Evolutionary conservation across 2,329 filamentous ascomycete species (phyloP).

Genomic region (Paracoccidioides brasiliensis): DNA sequence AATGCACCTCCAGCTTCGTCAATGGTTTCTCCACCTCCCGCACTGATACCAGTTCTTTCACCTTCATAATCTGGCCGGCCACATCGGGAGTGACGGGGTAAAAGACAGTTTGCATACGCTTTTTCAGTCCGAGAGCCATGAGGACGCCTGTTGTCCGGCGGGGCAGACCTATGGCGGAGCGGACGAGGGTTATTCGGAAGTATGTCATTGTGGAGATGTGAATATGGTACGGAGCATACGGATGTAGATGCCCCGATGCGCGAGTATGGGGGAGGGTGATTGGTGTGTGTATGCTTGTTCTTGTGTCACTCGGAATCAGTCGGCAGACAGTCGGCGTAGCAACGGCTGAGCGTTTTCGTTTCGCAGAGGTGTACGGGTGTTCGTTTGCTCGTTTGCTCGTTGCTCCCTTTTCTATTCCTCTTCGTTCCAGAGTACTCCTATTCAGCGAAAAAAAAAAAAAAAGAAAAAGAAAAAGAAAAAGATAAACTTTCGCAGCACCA

Average conservation of each 20-base stretch:
- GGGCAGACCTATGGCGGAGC: slow-evolving; percentile 80
- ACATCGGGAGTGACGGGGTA: slow-evolving; percentile 68
- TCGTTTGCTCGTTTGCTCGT: background rate
- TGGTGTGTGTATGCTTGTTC: background rate
- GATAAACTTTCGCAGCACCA: too few species aligned
- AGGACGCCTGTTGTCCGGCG: slow-evolving; percentile 67
- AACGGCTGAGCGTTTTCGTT: background rate
- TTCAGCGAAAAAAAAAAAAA: background rate
- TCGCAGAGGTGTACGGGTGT: background rate
- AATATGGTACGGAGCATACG: background rate
- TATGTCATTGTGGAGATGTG: slow-evolving; percentile 46
- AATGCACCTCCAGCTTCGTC: slow-evolving; percentile 56
- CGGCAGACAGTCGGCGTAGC: background rate
- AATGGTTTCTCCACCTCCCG: slow-evolving; percentile 57
- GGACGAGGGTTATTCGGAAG: slow-evolving; percentile 85
- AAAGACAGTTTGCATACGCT: slow-evolving; percentile 77
- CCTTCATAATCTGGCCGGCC: slow-evolving; percentile 82
- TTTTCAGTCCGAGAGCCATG: slow-evolving; percentile 69
- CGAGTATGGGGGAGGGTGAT: slow-evolving; percentile 1
- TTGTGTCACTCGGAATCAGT: background rate
- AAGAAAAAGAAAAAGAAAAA: too few species aligned
- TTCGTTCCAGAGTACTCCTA: background rate
- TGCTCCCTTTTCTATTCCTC: background rate
- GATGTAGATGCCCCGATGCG: background rate
- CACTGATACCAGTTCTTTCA: slow-evolving; percentile 82